A percentile compares a stretch with the other conserved stretches of the same genome.
These are phyloP conservation scores for Xylaria acuta DNA, from an alignment of 495 filamentous ascomycete species.

Conservation along the genomic window DNA sequence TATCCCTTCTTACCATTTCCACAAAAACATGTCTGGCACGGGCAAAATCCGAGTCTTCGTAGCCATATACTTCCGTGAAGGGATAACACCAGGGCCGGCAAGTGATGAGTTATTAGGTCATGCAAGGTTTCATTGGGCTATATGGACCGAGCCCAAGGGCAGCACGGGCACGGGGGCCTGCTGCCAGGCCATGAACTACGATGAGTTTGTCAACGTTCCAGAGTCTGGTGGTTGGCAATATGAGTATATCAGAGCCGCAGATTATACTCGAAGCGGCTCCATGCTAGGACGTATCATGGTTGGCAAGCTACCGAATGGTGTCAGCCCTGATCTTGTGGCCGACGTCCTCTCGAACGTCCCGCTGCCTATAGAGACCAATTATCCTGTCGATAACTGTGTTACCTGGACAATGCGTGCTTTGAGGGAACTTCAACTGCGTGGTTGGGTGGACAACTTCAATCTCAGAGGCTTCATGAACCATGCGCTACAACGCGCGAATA, in stretches of 20 bases:
- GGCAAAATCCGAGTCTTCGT: conserved; percentile 10
- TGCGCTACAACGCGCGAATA: not conserved
- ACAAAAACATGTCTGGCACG: not conserved
- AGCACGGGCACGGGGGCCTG: not conserved
- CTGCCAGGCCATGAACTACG: not conserved
- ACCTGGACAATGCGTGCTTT: conserved; percentile 4
- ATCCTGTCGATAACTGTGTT: not conserved
- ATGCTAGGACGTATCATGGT: conserved; percentile 19
- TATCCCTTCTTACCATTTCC: too few species aligned
- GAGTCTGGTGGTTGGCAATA: conserved; percentile 1
- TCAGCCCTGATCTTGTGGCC: not conserved
- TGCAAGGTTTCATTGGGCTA: conserved; percentile 9
- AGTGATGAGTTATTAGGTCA: not conserved
- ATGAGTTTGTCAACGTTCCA: not conserved
- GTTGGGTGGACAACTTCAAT: conserved; percentile 1
- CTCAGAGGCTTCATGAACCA: not conserved
- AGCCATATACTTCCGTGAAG: conserved; percentile 4
- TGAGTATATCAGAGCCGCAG: not conserved
- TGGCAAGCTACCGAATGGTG: conserved; percentile 9
- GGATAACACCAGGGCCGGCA: not conserved
- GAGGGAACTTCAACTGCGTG: not conserved
- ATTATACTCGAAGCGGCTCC: not conserved
- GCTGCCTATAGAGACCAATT: not conserved
- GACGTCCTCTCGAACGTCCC: not conserved
- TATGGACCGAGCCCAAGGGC: conserved; percentile 10